Conservation (phyloP, 2,329 filamentous ascomycete genomes). For the Aspergillus melleus region DNA sequence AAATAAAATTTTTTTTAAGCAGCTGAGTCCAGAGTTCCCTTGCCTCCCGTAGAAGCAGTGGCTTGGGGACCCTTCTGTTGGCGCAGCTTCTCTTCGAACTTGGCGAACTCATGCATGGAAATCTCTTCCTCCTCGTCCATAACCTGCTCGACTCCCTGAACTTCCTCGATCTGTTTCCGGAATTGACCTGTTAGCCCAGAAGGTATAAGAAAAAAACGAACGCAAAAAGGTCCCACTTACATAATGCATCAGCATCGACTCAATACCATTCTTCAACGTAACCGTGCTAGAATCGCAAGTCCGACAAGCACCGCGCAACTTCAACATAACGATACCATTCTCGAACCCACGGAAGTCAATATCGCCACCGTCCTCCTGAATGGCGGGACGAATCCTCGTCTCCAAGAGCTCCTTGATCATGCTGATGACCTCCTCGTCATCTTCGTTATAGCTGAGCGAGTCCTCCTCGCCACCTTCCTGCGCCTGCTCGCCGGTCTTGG, state of each 20-base stretch:
- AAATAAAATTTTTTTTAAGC: slow-evolving; percentile 16
- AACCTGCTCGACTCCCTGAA: slow-evolving; percentile 87
- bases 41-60: slow-evolving; percentile 50
- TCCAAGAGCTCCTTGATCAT: slow-evolving; percentile 99
- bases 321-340: slow-evolving; percentile 78
- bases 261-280: slow-evolving; percentile 95
- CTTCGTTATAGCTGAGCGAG: slow-evolving; percentile 78
- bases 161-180: slow-evolving; percentile 63
- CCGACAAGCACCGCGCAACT: slow-evolving; percentile 87
- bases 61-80: slow-evolving; percentile 57
- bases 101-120: slow-evolving; percentile 81
- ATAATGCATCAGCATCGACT: slow-evolving; percentile 97
- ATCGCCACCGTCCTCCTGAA: slow-evolving; percentile 96
- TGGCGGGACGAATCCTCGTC: slow-evolving; percentile 89
- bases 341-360: slow-evolving; percentile 94
- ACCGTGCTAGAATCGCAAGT: slow-evolving; percentile 97
- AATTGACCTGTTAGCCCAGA: slow-evolving; percentile 19
- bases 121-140: slow-evolving; percentile 91
- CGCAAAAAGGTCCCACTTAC: slow-evolving; percentile 53
- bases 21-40: slow-evolving; percentile 56
- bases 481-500: slow-evolving; percentile 58
- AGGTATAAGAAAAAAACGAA: background rate
- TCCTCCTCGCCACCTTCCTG: slow-evolving; percentile 58
- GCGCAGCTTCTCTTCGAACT: slow-evolving; percentile 83
- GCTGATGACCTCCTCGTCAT: slow-evolving; percentile 89